Evolutionary conservation across 106 monocot species (phyloP), one percentile per base, ranked within the genome.

Genomic region (Acorus calamus): DNA sequence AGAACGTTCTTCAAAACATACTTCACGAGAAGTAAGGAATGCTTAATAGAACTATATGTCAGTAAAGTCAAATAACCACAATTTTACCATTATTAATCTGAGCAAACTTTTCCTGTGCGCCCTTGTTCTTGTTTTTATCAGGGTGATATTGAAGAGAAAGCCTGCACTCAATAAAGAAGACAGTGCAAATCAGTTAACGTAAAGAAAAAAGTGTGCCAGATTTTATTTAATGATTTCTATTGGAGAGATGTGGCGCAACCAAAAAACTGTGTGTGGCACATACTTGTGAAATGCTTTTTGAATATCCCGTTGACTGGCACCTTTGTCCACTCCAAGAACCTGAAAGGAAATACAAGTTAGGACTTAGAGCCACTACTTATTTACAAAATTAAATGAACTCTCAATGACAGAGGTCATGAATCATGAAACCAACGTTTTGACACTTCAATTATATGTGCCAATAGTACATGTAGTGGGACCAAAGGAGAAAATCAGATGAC

Each of bases 271-370:
- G 44, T 14, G 4, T 28, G 53, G 6, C 5, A 52, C 80, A 53
- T 75, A 98, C 96, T 85, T 98, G 74, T 98, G 96, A 78, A 98
- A 98, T 44, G 91, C 91, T 65, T 91, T 98, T 63, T 91, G 84
- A 64, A 91, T 91, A 53, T 98, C 96, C 7, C 91, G 84, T 65
- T 87, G 91, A 59, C 66, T 85, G 4, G 96, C 91, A 83, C 51
- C 82, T 74, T 57, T 85, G 58, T 88, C 91, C 71, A 98, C 87
- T n/a, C 87, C 91, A 66, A 98, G 90, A 67, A 91, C 88, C 91
- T 98, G 72, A 7, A 72, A 69, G 56, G 11, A 51, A 59, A 65
- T 12, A 57, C 6, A 63, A 0, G 9, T 28, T 50, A 50, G 14
- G 2, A 50, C 8, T n/a, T 47, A 7, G 28, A 41, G 50, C 7